Conservation (phyloP, 352 stramenopile species). For the Phytophthora ohioensis region DNA sequence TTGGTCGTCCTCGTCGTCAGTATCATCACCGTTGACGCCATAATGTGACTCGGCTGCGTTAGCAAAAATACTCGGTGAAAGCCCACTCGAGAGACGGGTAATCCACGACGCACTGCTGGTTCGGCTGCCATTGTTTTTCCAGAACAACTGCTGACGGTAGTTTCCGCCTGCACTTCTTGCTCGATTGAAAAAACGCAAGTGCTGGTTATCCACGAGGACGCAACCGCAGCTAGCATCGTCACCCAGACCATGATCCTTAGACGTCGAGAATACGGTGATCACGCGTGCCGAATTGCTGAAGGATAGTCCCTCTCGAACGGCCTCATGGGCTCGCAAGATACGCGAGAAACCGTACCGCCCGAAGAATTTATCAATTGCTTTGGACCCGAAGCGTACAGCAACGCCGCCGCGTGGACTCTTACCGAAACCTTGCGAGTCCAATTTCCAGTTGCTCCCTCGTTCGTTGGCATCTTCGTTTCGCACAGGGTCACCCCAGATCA, state of each 20-base stretch:
- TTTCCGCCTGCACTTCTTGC: conserved; percentile 28
- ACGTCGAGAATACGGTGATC: conserved; percentile 80
- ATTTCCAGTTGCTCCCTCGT: conserved; percentile 25
- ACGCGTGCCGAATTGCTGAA: conserved; percentile 65
- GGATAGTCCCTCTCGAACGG: conserved; percentile 84
- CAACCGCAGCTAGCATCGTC: conserved; percentile 69
- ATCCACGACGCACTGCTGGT: conserved; percentile 19
- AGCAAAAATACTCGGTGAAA: conserved; percentile 4
- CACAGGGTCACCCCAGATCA: conserved; percentile 70
- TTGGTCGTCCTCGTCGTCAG: conserved; percentile 26
- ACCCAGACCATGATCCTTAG: conserved; percentile 74
- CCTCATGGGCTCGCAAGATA: conserved; percentile 83
- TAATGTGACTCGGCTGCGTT: neutral
- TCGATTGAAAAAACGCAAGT: conserved; percentile 66
- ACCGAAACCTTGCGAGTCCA: conserved; percentile 70
- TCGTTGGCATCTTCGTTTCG: conserved; percentile 31
- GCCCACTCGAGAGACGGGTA: conserved; percentile 14
- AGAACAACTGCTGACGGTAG: conserved; percentile 32
- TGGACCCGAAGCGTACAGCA: conserved; percentile 79
- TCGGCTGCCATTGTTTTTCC: conserved; percentile 8
- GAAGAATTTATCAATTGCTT: conserved; percentile 72
- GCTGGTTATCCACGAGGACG: conserved; percentile 72
- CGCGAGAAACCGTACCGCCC: conserved; percentile 57
- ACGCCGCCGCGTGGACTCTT: conserved; percentile 62
- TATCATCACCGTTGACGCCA: conserved; percentile 13